Conservation (phyloP, 179 eudicot species). For the Spinacia oleracea region DNA sequence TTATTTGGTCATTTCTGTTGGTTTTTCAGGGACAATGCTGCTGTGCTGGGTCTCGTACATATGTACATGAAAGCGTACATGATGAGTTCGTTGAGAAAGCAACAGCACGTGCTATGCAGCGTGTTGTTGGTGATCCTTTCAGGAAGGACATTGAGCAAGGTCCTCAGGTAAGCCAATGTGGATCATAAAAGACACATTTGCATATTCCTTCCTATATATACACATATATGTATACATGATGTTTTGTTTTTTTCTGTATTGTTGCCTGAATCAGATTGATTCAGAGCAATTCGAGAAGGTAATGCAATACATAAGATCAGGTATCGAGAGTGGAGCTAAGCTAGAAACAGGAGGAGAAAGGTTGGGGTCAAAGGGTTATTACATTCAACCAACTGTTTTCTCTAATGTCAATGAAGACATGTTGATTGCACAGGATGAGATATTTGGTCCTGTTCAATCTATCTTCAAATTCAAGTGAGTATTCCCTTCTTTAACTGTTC, state of each 20-base stretch:
- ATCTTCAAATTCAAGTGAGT: conserved; percentile 64
- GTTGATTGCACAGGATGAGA: conserved; percentile 68
- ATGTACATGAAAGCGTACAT: conserved; percentile 58
- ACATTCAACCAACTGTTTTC: conserved; percentile 75
- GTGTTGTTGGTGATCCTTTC: conserved; percentile 71
- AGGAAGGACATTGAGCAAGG: conserved; percentile 63
- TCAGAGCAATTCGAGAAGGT: conserved; percentile 67
- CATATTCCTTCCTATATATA: neutral
- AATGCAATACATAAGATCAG: conserved; percentile 51
- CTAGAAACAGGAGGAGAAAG: conserved; percentile 74
- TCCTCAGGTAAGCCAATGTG: conserved; percentile 54
- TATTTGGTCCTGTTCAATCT: conserved; percentile 79
- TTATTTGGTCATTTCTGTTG: neutral
- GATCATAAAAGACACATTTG: neutral
- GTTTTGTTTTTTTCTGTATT: conserved; percentile 1
- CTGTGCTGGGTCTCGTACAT: conserved; percentile 77
- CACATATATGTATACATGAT: no score
- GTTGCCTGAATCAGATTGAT: conserved; percentile 49
- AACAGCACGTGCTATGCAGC: conserved; percentile 55
- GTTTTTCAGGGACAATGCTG: conserved; percentile 70
- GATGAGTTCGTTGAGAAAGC: conserved; percentile 73
- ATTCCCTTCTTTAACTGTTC: no score
- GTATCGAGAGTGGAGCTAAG: conserved; percentile 60
- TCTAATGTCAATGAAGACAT: conserved; percentile 67
- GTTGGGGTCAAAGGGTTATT: conserved; percentile 64